Base-by-base conservation (phyloP, 2,329 filamentous ascomycete genomes). In the Talaromyces islandicus region DNA sequence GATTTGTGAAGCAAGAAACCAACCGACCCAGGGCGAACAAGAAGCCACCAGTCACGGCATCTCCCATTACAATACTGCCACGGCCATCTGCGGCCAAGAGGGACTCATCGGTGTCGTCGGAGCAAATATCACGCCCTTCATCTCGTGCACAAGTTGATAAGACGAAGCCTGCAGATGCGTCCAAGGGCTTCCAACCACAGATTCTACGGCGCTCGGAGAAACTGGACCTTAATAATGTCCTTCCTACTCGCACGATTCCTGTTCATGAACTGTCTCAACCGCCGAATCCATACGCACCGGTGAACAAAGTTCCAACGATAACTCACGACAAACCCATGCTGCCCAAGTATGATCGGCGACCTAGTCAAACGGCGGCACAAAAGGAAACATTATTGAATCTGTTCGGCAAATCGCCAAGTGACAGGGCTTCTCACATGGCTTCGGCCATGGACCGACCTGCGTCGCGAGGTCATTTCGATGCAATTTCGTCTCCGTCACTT, bases 311-410 rank as follows among this genome's bases (percentile, higher is more conserved):
- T 21, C 30, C 41, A 14, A 54, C 63, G 19, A n/a, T 19, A 55
- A 57, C 51, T 21, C 57, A 66, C 43, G 65, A 67, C 27, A 46
- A 65, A 35, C 65, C 64, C n/a, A 60, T 65, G 17, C 64, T 67
- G 35, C 55, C 64, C 12, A 70, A 64, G 56, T 68, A 70, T 43
- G 71, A 75, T 63, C 76, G 71, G 51, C 72, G 73, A 9, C 70
- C 73, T n/a, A 75, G 69, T 53, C 78, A 79, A 63, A 73, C 76
- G 17, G 62, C 66, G n/a, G 72, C 77, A 17, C 80, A 82, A 58
- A 80, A 77, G 62, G 78, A 81, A 63, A 71, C 74, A 3, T 70
- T 83, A 4, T 77, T 90, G 12, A 88, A 86, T 5, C 80, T 90
- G 1, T 89, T 90, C 67, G 81, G 83, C 27, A 84, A 83, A 67